Conservation (phyloP, 495 filamentous ascomycete species). For the Neurospora sp. region DNA sequence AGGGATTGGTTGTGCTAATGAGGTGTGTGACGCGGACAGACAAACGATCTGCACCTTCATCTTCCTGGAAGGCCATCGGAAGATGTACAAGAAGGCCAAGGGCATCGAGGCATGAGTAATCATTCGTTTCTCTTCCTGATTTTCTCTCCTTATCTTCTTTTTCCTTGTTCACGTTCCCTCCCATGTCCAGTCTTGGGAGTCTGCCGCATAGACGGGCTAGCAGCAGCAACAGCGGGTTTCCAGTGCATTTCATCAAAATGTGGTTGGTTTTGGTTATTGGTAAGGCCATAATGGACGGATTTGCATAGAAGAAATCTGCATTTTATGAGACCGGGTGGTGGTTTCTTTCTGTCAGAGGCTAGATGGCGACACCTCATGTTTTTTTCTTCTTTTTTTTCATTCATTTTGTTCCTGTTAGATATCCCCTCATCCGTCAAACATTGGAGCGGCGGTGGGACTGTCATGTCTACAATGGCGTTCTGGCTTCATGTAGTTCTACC, state of each 20-base stretch:
- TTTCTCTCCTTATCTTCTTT: neutral
- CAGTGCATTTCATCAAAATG: neutral
- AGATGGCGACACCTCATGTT: neutral
- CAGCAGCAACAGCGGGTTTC: neutral
- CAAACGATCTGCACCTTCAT: conserved; percentile 95
- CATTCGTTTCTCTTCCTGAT: neutral
- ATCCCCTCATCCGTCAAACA: neutral
- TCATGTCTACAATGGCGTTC: neutral
- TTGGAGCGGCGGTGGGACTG: neutral
- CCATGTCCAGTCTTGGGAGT: neutral
- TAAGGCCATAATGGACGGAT: neutral
- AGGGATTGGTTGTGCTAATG: neutral
- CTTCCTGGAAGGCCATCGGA: conserved; percentile 88
- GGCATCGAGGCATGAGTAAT: conserved; percentile 27
- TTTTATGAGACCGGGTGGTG: neutral
- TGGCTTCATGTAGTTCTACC: neutral
- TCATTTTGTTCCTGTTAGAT: neutral
- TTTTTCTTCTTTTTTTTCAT: neutral
- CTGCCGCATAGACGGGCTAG: neutral
- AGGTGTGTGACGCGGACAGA: conserved; percentile 13
- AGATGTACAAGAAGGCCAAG: conserved; percentile 46
- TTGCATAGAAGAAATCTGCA: neutral
- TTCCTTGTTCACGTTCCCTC: neutral
- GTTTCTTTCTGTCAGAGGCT: neutral
- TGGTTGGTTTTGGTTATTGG: neutral